These are phyloP conservation scores for Kandelia obovata DNA, from an alignment of 345 rosid genomes.

Conservation along the genomic window DNA sequence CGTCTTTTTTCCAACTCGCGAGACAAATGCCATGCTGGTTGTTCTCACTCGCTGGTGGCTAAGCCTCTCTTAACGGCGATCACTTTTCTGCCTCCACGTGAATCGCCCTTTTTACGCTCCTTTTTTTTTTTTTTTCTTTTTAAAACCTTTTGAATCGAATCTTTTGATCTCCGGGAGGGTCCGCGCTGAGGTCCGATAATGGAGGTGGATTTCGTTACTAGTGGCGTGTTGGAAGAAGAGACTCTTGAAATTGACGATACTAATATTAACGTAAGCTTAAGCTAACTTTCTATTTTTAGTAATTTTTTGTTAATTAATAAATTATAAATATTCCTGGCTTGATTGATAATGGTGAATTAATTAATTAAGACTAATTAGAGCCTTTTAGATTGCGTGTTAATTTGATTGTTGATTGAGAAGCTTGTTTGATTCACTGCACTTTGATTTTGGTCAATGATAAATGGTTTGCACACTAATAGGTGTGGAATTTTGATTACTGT, in stretches of 20 bases:
- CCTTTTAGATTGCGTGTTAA: too few relatives aligned
- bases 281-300: neutral
- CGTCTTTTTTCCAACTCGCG: neutral
- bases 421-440: neutral
- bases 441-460: neutral
- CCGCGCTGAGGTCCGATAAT: slow-evolving; percentile 22
- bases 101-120: too few relatives aligned
- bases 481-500: neutral
- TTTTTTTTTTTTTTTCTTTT: neutral
- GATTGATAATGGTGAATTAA: neutral
- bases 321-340: neutral
- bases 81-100: too few relatives aligned
- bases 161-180: neutral
- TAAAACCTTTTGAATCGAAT: neutral
- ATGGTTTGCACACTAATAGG: neutral
- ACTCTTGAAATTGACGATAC: slow-evolving; percentile 43
- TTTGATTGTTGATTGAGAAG: neutral
- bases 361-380: too few relatives aligned
- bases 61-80: too few relatives aligned
- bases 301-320: neutral
- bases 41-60: too few relatives aligned
- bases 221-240: slow-evolving; percentile 54
- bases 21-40: neutral
- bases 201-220: slow-evolving; percentile 66
- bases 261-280: slow-evolving; percentile 45